phyloP scores from a whole-genome alignment of 352 stramenopile genomes.

The Phytophthora sp. region DNA sequence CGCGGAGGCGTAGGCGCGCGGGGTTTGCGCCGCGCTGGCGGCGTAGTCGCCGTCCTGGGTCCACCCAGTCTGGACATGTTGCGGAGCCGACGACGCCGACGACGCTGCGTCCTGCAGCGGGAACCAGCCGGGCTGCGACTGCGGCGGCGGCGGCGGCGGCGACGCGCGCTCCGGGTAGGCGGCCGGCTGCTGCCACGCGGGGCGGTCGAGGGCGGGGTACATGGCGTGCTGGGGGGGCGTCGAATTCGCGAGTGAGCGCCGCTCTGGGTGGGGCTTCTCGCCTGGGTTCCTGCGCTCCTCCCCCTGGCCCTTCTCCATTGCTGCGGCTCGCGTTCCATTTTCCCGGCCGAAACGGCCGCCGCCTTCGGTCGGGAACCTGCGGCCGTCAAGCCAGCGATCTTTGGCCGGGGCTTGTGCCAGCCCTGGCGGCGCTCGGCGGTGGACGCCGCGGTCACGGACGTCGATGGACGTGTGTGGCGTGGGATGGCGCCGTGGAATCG shows the following conservation, averaged over 20 bases:
- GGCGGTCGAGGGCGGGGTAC: conserved; percentile 13
- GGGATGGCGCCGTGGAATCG: conserved; percentile 10
- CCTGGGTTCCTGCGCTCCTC: conserved; percentile 23
- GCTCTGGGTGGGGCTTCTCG: conserved; percentile 18
- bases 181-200: conserved; percentile 10
- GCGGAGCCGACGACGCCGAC: neutral
- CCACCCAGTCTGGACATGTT: conserved; percentile 11
- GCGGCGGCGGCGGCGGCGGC: conserved; percentile 15
- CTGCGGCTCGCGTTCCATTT: conserved; percentile 28
- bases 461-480: neutral
- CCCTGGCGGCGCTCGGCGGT: neutral
- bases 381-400: conserved; percentile 6
- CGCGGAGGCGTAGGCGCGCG: conserved; percentile 10
- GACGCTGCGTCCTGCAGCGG: conserved; percentile 49
- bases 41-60: conserved; percentile 9
- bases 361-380: conserved; percentile 12
- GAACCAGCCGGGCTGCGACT: conserved; percentile 63
- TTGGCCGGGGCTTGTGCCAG: conserved; percentile 8
- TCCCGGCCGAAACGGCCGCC: conserved; percentile 26
- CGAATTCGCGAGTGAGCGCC: conserved; percentile 32
- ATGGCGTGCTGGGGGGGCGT: conserved; percentile 3
- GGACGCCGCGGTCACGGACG: neutral
- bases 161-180: conserved; percentile 12
- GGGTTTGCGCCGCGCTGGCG: conserved; percentile 4
- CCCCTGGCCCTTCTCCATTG: conserved; percentile 22